Conservation (phyloP, 768 basidiomycete genomes). For the Hygrophoropsis aurantiaca region DNA sequence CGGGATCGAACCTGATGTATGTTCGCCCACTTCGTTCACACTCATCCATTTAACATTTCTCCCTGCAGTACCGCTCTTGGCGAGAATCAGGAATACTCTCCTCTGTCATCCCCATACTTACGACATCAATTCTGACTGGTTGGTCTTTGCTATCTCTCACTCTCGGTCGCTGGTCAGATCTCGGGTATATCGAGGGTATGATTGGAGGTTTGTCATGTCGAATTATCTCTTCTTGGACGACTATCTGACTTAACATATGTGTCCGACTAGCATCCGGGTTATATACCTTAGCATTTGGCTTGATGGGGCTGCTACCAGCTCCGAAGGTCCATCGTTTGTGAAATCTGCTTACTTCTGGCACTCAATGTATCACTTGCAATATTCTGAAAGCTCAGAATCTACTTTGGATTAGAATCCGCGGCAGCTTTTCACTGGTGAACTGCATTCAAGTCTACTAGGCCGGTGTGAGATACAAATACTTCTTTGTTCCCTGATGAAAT, state of each 20-base stretch:
- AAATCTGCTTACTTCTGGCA: constrained; percentile 3
- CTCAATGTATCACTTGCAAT: no score
- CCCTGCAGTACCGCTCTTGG: constrained; percentile 68
- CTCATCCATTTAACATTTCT: constrained; percentile 1
- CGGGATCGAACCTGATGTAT: constrained; percentile 68
- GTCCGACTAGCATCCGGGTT: constrained; percentile 56
- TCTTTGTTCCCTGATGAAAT: no score
- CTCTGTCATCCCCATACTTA: constrained; percentile 68
- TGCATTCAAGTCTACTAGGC: no score
- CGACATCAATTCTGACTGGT: constrained; percentile 66
- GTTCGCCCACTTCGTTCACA: constrained; percentile 26
- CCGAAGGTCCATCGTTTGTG: constrained; percentile 51
- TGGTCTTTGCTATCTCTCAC: constrained; percentile 64
- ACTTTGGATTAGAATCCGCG: no score
- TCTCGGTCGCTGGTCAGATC: constrained; percentile 62
- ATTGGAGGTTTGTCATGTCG: constrained; percentile 67
- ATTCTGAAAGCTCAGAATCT: no score
- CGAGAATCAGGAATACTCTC: constrained; percentile 68
- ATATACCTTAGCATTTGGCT: constrained; percentile 70
- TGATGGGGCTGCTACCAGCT: constrained; percentile 70
- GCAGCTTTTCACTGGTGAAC: no score
- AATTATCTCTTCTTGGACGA: no score
- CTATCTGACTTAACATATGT: no score
- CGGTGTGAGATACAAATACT: no score
- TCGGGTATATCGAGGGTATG: constrained; percentile 64